These are phyloP conservation scores for Trametes punicea DNA, from an alignment of 768 basidiomycete genomes.

Conservation along the genomic window DNA sequence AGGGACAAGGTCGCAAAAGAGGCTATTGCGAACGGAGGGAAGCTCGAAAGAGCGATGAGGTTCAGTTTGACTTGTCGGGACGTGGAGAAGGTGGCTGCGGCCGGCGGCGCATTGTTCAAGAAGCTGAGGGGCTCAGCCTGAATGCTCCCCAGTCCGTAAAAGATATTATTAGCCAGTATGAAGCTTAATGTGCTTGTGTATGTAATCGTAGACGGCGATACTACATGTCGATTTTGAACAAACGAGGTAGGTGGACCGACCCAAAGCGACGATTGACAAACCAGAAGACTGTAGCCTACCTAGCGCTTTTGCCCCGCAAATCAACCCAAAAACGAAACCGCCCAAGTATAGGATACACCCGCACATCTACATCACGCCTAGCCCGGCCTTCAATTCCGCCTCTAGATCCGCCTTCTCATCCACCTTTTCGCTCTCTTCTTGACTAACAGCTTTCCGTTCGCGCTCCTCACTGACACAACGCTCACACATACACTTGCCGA, in stretches of 20 bases:
- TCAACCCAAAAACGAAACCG: too few species aligned
- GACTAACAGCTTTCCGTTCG: conserved; percentile 23
- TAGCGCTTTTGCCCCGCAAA: too few species aligned
- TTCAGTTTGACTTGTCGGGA: conserved; percentile 87
- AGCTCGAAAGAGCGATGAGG: conserved; percentile 54
- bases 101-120: conserved; percentile 15
- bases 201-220: too few species aligned
- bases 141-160: too few species aligned
- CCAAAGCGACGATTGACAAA: too few species aligned
- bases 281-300: too few species aligned
- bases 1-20: conserved; percentile 37
- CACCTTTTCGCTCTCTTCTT: neutral
- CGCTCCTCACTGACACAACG: conserved; percentile 59
- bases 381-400: conserved; percentile 58
- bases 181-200: neutral
- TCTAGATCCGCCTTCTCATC: conserved; percentile 38
- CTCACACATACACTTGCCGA: conserved; percentile 64
- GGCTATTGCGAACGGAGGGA: conserved; percentile 46
- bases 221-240: too few species aligned
- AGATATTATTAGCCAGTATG: neutral
- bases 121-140: neutral
- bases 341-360: too few species aligned
- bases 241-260: too few species aligned
- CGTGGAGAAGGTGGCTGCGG: conserved; percentile 55
- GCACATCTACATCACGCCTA: conserved; percentile 51